Percentiles rank a stretch among this genome's conserved stretches.
Conservation (phyloP, 345 rosid species). For the Xanthoceras sorbifolium region DNA sequence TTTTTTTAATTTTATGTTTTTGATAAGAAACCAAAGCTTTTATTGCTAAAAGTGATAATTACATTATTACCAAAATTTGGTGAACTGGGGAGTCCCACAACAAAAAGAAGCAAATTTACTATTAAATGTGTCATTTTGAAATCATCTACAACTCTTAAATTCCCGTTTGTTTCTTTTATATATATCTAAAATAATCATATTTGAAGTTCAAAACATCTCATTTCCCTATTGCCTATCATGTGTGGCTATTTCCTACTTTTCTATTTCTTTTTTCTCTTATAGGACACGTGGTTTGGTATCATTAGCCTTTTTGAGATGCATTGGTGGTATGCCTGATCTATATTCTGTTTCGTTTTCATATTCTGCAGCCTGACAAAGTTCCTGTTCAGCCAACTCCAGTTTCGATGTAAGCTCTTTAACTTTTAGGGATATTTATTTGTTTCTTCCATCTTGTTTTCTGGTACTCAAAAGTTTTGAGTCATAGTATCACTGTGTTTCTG, state of each 20-base stretch:
- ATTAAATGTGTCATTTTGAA: not conserved
- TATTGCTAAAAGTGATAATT: not conserved
- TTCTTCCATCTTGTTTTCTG: not conserved
- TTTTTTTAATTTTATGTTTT: not conserved
- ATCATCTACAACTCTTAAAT: not conserved
- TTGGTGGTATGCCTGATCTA: slow-evolving; percentile 7
- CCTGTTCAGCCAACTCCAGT: slow-evolving; percentile 73
- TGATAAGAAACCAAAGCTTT: not conserved
- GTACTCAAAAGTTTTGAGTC: not conserved
- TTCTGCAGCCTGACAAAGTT: slow-evolving; percentile 71
- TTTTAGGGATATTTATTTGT: slow-evolving; percentile 16
- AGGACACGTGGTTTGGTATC: not conserved
- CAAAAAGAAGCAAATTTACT: not conserved
- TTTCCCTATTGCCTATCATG: not conserved
- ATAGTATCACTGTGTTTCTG: not conserved
- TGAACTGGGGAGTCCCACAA: not conserved
- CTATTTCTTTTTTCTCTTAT: not conserved
- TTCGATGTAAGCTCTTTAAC: slow-evolving; percentile 67
- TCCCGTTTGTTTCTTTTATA: not conserved
- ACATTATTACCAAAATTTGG: not conserved
- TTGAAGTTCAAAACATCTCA: not conserved
- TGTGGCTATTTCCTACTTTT: not conserved
- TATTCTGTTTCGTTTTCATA: slow-evolving; percentile 24
- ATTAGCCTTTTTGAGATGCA: not conserved
- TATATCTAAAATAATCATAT: not conserved